Conservation (phyloP, 495 filamentous ascomycete species). For the Neurospora tetraspora region DNA sequence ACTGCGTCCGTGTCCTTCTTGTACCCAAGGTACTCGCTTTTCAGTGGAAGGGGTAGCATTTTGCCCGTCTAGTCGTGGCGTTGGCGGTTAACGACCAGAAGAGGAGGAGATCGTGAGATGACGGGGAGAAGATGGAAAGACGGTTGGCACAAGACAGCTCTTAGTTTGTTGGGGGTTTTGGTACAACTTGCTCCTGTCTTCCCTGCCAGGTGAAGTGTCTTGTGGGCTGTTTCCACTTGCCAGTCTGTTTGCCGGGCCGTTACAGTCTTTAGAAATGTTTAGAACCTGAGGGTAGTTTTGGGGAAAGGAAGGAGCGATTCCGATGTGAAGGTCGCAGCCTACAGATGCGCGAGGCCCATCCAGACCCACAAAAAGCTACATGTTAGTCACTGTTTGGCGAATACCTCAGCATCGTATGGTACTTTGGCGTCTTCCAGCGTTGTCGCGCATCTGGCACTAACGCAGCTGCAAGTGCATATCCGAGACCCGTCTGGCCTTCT, state of each 20-base stretch:
- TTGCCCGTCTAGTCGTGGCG: neutral
- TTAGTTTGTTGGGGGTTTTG: neutral
- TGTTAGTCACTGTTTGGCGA: neutral
- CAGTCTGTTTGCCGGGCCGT: neutral
- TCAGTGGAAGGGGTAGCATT: slow-evolving; percentile 26
- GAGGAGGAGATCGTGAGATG: neutral
- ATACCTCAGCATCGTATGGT: neutral
- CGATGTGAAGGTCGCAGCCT: neutral
- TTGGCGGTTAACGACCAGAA: neutral
- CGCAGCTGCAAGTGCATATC: neutral
- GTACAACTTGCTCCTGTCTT: neutral
- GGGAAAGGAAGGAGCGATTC: neutral
- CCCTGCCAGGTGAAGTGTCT: neutral
- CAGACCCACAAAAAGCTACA: neutral
- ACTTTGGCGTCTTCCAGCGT: neutral
- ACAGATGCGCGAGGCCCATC: neutral
- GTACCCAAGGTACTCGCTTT: slow-evolving; percentile 36
- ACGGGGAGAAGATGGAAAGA: neutral
- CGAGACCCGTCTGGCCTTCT: neutral
- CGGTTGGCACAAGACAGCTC: neutral
- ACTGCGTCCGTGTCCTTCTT: slow-evolving; percentile 40
- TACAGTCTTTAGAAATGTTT: neutral
- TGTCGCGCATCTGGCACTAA: neutral
- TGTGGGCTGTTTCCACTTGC: neutral
- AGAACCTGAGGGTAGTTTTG: neutral